Conservation (phyloP, 2,329 filamentous ascomycete species). For the Fusarium oligoseptatum region DNA sequence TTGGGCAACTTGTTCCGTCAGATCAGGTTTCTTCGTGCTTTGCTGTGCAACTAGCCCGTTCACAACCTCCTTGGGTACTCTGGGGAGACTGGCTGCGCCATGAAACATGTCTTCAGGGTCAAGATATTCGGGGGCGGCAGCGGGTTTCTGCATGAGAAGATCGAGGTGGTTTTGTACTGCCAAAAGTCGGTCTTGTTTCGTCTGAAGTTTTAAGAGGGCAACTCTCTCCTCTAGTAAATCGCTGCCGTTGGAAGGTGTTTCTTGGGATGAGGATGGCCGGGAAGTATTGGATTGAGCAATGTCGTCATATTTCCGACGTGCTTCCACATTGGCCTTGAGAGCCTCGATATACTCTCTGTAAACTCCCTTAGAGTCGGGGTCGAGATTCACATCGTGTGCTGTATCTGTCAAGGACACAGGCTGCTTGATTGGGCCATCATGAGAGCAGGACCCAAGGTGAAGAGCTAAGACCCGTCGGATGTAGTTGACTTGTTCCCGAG, state of each 20-base stretch:
- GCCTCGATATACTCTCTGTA: constrained; percentile 69
- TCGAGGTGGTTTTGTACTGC: constrained; percentile 66
- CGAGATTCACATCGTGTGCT: constrained; percentile 51
- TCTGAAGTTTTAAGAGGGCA: constrained; percentile 63
- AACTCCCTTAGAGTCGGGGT: constrained; percentile 59
- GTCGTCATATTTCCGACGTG: constrained; percentile 61
- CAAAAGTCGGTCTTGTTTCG: constrained; percentile 64
- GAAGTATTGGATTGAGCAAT: constrained; percentile 46
- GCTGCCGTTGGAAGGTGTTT: constrained; percentile 23
- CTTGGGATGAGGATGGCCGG: constrained; percentile 37
- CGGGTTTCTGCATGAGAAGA: constrained; percentile 64
- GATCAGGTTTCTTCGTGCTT: constrained; percentile 54
- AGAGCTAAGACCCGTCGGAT: constrained; percentile 68
- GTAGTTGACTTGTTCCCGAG: constrained; percentile 68
- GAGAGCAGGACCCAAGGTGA: constrained; percentile 64
- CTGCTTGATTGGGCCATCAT: constrained; percentile 57
- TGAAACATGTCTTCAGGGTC: constrained; percentile 62
- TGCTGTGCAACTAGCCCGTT: constrained; percentile 62
- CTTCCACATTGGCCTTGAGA: constrained; percentile 64
- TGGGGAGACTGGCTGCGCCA: constrained; percentile 59
- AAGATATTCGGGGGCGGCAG: constrained; percentile 64
- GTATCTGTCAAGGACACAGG: constrained; percentile 64
- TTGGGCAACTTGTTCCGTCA: constrained; percentile 62
- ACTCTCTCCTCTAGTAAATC: constrained; percentile 64
- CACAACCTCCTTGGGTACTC: constrained; percentile 66